A percentile compares a stretch with the other conserved stretches of the same genome.
phyloP scores from a whole-genome alignment of 805 yeast genomes.

The Clavispora asparagi region DNA sequence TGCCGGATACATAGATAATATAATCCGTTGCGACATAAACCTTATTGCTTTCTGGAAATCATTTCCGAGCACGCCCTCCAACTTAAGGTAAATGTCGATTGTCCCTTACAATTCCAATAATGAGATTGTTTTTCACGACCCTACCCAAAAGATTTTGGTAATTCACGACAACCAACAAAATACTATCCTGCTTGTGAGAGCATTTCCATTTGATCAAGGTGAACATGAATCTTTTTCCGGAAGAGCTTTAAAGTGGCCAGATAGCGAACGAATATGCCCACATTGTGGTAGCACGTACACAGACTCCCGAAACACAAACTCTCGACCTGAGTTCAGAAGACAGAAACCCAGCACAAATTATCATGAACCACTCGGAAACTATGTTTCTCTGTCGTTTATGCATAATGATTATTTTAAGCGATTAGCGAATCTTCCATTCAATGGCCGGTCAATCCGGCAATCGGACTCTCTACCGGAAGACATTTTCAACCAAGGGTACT shows the following conservation, averaged over 20 bases:
- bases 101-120: constrained; percentile 31
- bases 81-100: constrained; percentile 25
- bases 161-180: constrained; percentile 29
- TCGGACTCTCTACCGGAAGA: constrained; percentile 38
- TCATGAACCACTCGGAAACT: neutral
- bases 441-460: neutral
- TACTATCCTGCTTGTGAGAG: constrained; percentile 8
- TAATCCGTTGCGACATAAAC: neutral
- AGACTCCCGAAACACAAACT: neutral
- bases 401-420: constrained; percentile 34
- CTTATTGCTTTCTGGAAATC: too few species aligned
- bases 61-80: too few species aligned
- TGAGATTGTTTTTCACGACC: constrained; percentile 32
- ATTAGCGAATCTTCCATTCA: constrained; percentile 22
- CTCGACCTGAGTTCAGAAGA: neutral
- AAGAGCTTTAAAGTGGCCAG: neutral
- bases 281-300: neutral
- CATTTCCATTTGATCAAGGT: neutral
- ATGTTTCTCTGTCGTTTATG: constrained; percentile 19
- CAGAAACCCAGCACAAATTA: neutral
- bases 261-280: neutral
- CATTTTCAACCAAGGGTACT: constrained; percentile 80
- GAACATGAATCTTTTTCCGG: neutral
- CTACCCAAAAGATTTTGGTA: constrained; percentile 29
- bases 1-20: neutral